Evolutionary conservation across 768 basidiomycete species (phyloP).

Genomic region (Auricularia heimuer): DNA sequence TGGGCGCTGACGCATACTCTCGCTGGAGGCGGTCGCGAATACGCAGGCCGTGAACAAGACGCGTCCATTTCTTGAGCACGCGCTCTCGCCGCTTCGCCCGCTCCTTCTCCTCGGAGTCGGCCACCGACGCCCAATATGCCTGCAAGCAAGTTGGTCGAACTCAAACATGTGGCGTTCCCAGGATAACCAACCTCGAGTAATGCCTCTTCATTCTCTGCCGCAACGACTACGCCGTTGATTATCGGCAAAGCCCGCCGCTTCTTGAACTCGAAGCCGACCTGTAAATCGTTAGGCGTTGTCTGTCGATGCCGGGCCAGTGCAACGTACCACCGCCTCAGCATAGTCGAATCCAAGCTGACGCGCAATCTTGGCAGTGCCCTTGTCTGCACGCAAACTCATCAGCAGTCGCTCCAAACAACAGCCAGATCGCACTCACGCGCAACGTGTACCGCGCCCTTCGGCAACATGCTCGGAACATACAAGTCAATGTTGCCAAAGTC

Average conservation of each 20-base stretch:
- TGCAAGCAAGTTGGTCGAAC: constrained; percentile 20
- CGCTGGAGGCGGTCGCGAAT: constrained; percentile 75
- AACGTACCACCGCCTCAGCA: constrained; percentile 90
- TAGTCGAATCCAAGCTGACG: constrained; percentile 78
- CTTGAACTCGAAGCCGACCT: constrained; percentile 96
- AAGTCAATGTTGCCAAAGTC: constrained; percentile 95
- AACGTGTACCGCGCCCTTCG: constrained; percentile 74
- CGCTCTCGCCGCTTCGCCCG: constrained; percentile 66
- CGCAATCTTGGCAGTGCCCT: constrained; percentile 82
- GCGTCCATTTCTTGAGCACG: constrained; percentile 79
- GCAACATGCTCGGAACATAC: constrained; percentile 92
- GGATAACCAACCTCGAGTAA: constrained; percentile 57
- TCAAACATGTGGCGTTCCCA: too few species aligned
- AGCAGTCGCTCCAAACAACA: not conserved
- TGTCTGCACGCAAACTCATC: constrained; percentile 37
- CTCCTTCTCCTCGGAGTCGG: constrained; percentile 67
- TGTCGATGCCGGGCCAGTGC: not conserved
- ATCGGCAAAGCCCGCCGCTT: constrained; percentile 82
- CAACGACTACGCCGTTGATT: constrained; percentile 78
- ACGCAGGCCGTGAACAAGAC: constrained; percentile 78
- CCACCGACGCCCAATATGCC: constrained; percentile 82
- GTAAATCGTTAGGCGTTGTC: constrained; percentile 6
- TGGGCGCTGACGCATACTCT: constrained; percentile 41
- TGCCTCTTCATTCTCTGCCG: constrained; percentile 63
- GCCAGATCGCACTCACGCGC: constrained; percentile 55